A percentile compares a stretch with the other conserved stretches of the same genome.
These are phyloP conservation scores for Albugo laibachii DNA, from an alignment of 352 stramenopile genomes.

Conservation along the genomic window DNA sequence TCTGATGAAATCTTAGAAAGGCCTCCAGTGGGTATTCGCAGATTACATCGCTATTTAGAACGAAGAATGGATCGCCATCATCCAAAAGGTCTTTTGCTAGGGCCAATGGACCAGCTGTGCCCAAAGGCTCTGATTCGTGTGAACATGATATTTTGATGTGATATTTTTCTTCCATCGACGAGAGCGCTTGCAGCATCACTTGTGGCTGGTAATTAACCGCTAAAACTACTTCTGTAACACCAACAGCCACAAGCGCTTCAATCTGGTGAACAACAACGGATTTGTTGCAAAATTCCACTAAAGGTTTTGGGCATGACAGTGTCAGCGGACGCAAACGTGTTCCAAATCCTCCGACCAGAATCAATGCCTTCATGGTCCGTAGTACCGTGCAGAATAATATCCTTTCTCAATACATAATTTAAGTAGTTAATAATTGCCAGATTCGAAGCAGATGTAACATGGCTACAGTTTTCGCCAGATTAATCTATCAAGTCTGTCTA, in stretches of 20 bases:
- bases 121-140: slow-evolving; percentile 67
- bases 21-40: slow-evolving; percentile 68
- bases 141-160: slow-evolving; percentile 82
- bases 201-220: slow-evolving; percentile 82
- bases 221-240: slow-evolving; percentile 77
- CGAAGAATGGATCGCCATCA: slow-evolving; percentile 75
- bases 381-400: no score
- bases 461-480: no score
- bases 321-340: slow-evolving; percentile 78
- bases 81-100: slow-evolving; percentile 68
- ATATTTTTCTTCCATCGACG: slow-evolving; percentile 73
- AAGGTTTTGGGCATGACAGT: slow-evolving; percentile 76
- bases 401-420: no score
- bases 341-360: slow-evolving; percentile 79
- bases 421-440: no score
- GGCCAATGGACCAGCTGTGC: slow-evolving; percentile 61
- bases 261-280: slow-evolving; percentile 81
- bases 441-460: no score
- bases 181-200: slow-evolving; percentile 66
- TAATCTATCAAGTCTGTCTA: no score
- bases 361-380: slow-evolving; percentile 72
- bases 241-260: slow-evolving; percentile 66
- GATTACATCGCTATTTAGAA: slow-evolving; percentile 83
- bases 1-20: slow-evolving; percentile 60
- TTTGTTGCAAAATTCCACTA: slow-evolving; percentile 86